Evolutionary conservation across 495 filamentous ascomycete species (phyloP).

Genomic region (Aspergillus panamensis): DNA sequence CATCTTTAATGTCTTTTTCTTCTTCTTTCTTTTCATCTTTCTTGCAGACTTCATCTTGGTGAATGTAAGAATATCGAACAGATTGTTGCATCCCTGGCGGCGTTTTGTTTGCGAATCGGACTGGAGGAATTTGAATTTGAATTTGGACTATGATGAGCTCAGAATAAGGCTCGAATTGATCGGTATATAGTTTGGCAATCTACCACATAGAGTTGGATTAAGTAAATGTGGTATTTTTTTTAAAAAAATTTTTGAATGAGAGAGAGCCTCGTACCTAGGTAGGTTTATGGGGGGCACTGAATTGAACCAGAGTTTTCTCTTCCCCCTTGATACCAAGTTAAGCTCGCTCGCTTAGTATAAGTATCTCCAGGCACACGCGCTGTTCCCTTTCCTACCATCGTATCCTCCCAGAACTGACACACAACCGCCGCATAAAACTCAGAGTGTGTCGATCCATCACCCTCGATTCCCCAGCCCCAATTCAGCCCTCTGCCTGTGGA

Average conservation of each 20-base stretch:
- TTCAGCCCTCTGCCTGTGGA: no score
- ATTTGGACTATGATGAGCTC: not conserved
- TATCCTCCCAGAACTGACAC: no score
- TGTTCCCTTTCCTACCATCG: no score
- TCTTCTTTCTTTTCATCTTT: conserved; percentile 1
- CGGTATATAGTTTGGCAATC: conserved; percentile 9
- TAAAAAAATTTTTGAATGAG: not conserved
- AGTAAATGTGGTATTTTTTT: not conserved
- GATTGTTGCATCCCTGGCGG: conserved; percentile 14
- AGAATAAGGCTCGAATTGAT: conserved; percentile 6
- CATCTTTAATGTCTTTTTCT: conserved; percentile 3
- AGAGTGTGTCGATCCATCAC: no score
- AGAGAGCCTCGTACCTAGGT: not conserved
- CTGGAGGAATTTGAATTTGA: not conserved
- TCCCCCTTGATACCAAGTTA: no score
- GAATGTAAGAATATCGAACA: conserved; percentile 14
- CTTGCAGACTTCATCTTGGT: not conserved
- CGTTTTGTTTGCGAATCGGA: not conserved
- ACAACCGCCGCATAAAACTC: no score
- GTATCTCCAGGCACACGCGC: no score
- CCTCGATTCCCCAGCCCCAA: no score
- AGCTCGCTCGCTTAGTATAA: no score
- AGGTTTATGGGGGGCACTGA: no score
- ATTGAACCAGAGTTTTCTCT: no score
- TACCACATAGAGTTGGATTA: conserved; percentile 2